Percentiles rank a stretch among this genome's conserved stretches.
Evolutionary conservation across 345 rosid genomes (phyloP).

Genomic region (Eucalyptus sp.): DNA sequence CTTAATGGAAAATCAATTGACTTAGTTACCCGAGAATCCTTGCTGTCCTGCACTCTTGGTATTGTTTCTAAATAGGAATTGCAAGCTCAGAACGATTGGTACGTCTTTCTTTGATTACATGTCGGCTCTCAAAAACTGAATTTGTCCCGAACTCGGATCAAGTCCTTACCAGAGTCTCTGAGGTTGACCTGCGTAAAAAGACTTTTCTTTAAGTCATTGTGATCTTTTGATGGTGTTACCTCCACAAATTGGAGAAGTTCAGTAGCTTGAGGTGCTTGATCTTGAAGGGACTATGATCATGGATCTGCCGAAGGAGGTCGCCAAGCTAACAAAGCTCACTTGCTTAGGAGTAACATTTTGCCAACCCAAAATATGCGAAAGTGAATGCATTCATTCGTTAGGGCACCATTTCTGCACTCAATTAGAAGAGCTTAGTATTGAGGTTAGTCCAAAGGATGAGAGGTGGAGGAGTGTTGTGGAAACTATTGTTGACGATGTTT

Average conservation of each 20-base stretch:
- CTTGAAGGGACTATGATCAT: background rate
- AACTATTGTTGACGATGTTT: background rate
- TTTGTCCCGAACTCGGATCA: slow-evolving; percentile 5
- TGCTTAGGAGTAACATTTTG: background rate
- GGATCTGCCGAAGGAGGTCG: background rate
- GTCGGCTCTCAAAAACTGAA: background rate
- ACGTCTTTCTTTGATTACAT: background rate
- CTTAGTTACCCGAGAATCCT: background rate
- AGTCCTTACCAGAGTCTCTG: background rate
- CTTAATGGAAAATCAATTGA: background rate
- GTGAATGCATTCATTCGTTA: background rate
- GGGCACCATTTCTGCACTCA: background rate
- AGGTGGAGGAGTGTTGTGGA: background rate
- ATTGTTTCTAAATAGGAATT: background rate
- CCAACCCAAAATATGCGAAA: background rate
- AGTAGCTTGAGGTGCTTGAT: background rate
- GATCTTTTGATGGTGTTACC: background rate
- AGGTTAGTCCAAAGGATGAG: background rate
- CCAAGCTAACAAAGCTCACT: background rate
- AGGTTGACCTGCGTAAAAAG: background rate
- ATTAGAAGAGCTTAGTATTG: background rate
- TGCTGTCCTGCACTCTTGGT: background rate
- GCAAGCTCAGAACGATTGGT: background rate
- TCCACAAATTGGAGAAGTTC: background rate
- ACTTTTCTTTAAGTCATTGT: background rate